Conservation (phyloP, 441 rosid species). For the Gossypium trilobum region DNA sequence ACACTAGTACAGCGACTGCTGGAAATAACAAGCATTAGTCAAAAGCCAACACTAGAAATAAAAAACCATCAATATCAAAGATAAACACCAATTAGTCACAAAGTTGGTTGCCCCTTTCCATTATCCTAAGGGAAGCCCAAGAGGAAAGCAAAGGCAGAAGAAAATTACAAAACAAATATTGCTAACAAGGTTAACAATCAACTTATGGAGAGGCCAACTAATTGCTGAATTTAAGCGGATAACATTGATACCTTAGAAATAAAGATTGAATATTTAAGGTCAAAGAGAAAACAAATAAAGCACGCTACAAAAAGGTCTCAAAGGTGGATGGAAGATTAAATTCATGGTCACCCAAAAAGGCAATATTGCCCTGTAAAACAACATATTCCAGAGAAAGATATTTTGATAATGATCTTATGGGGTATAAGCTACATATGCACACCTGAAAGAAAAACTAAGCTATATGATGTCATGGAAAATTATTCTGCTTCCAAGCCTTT, state of each 20-base stretch:
- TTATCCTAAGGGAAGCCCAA: neutral
- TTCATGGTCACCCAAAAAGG: neutral
- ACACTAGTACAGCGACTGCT: conserved; percentile 83
- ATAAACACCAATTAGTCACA: neutral
- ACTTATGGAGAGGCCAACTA: neutral
- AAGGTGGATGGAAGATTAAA: conserved; percentile 6
- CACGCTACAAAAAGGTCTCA: neutral
- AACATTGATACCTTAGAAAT: neutral
- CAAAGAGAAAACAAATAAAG: neutral
- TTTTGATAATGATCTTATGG: neutral
- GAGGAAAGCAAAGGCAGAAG: neutral
- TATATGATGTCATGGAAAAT: neutral
- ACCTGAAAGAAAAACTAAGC: neutral
- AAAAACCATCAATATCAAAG: neutral
- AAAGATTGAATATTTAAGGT: neutral
- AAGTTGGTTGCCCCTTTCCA: neutral
- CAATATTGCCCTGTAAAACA: neutral
- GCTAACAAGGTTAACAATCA: neutral
- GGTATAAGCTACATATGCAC: neutral
- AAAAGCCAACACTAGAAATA: neutral
- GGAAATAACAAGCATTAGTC: conserved; percentile 23
- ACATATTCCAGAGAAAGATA: neutral
- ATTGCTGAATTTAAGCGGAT: neutral
- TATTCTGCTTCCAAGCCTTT: neutral
- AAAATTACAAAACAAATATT: neutral